Evolutionary conservation across 441 rosid genomes (phyloP).

Genomic region (Pelargonium citronellum): DNA sequence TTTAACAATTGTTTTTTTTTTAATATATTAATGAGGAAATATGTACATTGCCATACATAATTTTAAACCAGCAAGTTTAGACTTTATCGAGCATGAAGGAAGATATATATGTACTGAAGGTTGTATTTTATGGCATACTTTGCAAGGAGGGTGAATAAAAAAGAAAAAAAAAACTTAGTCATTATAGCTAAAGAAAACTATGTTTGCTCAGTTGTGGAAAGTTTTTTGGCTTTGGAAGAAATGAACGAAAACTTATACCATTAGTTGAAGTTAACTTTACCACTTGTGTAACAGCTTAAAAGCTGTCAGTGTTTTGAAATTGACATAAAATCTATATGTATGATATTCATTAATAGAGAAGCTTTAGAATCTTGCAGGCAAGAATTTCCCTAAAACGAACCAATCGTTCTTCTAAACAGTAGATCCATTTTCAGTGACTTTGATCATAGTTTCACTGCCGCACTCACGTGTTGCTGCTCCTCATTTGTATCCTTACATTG

Average conservation of each 20-base stretch:
- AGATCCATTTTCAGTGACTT: not conserved
- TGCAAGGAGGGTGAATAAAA: not conserved
- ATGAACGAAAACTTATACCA: slow-evolving; percentile 3
- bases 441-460: not conserved
- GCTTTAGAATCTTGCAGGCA: not conserved
- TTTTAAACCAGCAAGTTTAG: slow-evolving; percentile 1
- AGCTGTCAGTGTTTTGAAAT: not conserved
- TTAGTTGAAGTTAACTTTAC: not conserved
- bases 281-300: not conserved
- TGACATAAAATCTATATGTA: not conserved
- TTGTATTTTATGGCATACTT: not conserved
- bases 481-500: not conserved
- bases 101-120: not conserved
- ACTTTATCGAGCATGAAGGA: not conserved
- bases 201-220: not conserved
- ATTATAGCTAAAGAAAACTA: not conserved
- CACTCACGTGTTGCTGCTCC: not conserved
- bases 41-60: no score
- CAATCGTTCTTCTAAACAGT: not conserved
- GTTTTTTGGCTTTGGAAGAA: slow-evolving; percentile 1
- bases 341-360: not conserved
- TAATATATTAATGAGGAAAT: not conserved
- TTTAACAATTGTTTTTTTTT: not conserved
- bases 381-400: not conserved
- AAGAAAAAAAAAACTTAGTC: not conserved